Conservation (phyloP, 2,329 filamentous ascomycete species). For the Phialophora chinensis region DNA sequence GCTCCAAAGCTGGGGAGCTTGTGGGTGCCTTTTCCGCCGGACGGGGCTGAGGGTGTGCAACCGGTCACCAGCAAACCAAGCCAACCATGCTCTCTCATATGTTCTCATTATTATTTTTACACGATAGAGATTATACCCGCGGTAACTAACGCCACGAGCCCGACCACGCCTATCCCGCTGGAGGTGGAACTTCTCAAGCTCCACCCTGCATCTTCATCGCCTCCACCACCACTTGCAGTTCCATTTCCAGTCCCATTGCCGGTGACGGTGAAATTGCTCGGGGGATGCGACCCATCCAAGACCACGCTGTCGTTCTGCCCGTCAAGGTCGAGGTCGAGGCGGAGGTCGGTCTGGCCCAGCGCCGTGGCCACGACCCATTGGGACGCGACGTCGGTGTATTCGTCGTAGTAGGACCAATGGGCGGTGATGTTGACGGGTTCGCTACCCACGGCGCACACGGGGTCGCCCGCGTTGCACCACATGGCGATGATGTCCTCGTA, state of each 20-base stretch:
- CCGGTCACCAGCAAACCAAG: too few species aligned
- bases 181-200: slow-evolving; percentile 8
- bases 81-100: not conserved
- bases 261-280: not conserved
- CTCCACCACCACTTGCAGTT: not conserved
- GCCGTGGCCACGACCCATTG: slow-evolving; percentile 27
- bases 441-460: slow-evolving; percentile 29
- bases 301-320: slow-evolving; percentile 25
- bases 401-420: slow-evolving; percentile 32
- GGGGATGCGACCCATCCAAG: slow-evolving; percentile 5
- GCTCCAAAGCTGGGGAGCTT: too few species aligned
- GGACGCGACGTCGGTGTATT: slow-evolving; percentile 25
- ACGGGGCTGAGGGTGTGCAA: too few species aligned
- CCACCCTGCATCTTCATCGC: slow-evolving; percentile 12
- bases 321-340: slow-evolving; percentile 20
- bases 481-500: slow-evolving; percentile 24
- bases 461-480: slow-evolving; percentile 30
- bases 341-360: slow-evolving; percentile 15
- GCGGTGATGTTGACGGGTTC: slow-evolving; percentile 26
- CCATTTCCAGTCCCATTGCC: not conserved
- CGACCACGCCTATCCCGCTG: slow-evolving; percentile 6
- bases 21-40: too few species aligned
- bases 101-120: not conserved
- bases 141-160: slow-evolving; percentile 13
- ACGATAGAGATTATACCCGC: slow-evolving; percentile 12